These are phyloP conservation scores for Rubus idaeus DNA, from an alignment of 306 rosid genomes.

Conservation along the genomic window DNA sequence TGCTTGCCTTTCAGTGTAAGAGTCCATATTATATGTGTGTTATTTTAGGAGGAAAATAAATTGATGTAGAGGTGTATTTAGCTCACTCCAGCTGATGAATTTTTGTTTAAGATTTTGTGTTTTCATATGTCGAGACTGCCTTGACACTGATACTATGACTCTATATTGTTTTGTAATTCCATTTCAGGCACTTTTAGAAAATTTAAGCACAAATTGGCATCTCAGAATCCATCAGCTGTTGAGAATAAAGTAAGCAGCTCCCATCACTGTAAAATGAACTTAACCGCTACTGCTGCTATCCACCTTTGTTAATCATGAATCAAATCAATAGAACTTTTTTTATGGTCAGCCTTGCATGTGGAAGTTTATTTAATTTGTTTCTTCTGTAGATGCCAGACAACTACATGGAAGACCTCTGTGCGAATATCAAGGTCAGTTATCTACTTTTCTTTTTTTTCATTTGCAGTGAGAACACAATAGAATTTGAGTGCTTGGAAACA, in stretches of 20 bases:
- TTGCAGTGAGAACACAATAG: background rate
- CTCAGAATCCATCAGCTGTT: slow-evolving; percentile 51
- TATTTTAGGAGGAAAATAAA: background rate
- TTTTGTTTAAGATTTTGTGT: background rate
- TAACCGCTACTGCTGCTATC: background rate
- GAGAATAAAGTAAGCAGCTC: slow-evolving; percentile 57
- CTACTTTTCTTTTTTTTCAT: background rate
- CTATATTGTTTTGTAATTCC: background rate
- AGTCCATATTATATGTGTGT: background rate
- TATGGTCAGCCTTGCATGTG: background rate
- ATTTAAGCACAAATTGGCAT: slow-evolving; percentile 66
- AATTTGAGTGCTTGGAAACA: background rate
- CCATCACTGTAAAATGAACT: slow-evolving; percentile 9
- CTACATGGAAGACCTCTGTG: slow-evolving; percentile 59
- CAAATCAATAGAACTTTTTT: background rate
- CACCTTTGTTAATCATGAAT: background rate
- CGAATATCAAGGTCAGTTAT: slow-evolving; percentile 67
- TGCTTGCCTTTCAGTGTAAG: background rate
- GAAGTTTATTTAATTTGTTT: slow-evolving; percentile 23
- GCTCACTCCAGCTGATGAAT: background rate
- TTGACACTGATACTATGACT: background rate
- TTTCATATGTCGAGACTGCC: background rate
- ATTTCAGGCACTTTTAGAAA: slow-evolving; percentile 73
- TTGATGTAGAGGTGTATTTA: background rate
- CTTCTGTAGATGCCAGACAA: slow-evolving; percentile 53